Percentiles rank a stretch among this genome's conserved stretches.
phyloP scores from a whole-genome alignment of 208 protist species.

The Wallacemonas sp. region DNA sequence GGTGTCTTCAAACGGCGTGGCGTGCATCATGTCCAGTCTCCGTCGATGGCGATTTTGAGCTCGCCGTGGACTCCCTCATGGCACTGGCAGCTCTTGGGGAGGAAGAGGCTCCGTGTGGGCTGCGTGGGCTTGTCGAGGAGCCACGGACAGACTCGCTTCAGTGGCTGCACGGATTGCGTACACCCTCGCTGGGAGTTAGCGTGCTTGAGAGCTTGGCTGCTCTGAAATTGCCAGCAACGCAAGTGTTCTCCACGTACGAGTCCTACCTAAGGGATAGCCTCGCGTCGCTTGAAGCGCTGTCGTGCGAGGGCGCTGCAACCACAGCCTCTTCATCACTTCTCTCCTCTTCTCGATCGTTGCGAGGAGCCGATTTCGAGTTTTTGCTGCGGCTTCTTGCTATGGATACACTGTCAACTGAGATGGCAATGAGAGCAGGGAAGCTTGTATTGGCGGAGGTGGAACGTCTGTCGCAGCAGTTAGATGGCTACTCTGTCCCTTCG shows the following conservation, averaged over 20 bases:
- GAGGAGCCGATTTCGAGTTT: neutral
- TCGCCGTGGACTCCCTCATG: constrained; percentile 29
- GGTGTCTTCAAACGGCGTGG: neutral
- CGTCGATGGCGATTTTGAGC: constrained; percentile 11
- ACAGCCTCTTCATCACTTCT: neutral
- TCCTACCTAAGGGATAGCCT: constrained; percentile 8
- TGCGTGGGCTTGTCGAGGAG: neutral
- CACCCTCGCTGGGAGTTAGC: constrained; percentile 33
- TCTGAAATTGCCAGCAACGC: constrained; percentile 18
- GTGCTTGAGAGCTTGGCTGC: constrained; percentile 45
- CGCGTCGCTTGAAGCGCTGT: neutral
- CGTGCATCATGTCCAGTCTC: neutral
- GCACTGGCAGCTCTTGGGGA: constrained; percentile 24
- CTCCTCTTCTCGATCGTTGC: neutral
- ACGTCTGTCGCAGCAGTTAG: constrained; percentile 19
- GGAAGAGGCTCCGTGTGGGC: neutral
- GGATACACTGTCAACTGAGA: neutral
- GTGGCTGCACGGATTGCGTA: constrained; percentile 39
- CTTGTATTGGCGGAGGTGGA: constrained; percentile 37
- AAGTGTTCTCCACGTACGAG: constrained; percentile 24
- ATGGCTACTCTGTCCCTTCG: too few relatives aligned
- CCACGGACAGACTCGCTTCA: neutral
- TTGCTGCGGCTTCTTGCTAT: constrained; percentile 18
- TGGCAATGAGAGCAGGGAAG: constrained; percentile 24
- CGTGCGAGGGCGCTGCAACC: neutral